Base-by-base conservation (phyloP, 805 yeast species). In the Kregervanrija delftensis region DNA sequence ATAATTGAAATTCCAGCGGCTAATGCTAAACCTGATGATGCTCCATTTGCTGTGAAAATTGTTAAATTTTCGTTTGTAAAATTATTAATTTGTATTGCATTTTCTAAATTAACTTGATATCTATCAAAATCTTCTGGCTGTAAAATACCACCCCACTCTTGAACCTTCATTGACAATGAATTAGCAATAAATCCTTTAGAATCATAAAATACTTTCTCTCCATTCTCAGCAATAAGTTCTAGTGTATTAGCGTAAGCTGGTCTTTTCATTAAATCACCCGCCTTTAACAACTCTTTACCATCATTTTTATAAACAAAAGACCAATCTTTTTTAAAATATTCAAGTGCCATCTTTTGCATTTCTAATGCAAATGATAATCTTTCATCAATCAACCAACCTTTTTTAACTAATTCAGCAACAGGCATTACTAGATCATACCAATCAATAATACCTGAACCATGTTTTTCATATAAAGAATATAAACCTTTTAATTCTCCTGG, bases 401-500 rank as follows among this genome's bases (percentile, higher is more conserved):
- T 48, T 17, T 76, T 61, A 50, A 82, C 81, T 43, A 84, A 57
- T 5, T 79, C 71, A 1, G 81, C 77, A 1, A 90, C 93, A 0
- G 97, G 97, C 52, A 73, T 69, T 8, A 91, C 63, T 46, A 91
- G 68, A 15, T 86, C 80, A 17, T 59, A 59, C 97, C 98, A 91
- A 2, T 73, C 54, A 8, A 86, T 59, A 4, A 69, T 70, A 0
- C 95, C 95, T 3, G 88, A 79, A 0, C 93, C 89, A 55, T 81
- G 91, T 11, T 61, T 50, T 30, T 63, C 52, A 61, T 65, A 77
- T 35, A 91, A 66, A 37, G 71, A 74, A 54, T 83, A 78, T n/a
- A 89, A 66, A 0, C 97, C 99, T 47, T 80, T 81, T 40, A 91
- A 55, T 60, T 91, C 98, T 10, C 99, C 99, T 0, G 99, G 99